Evolutionary conservation across 1,139 yeast genomes (phyloP), one percentile per base, ranked within the genome.

Genomic region (Suhomyces yuchorum): DNA sequence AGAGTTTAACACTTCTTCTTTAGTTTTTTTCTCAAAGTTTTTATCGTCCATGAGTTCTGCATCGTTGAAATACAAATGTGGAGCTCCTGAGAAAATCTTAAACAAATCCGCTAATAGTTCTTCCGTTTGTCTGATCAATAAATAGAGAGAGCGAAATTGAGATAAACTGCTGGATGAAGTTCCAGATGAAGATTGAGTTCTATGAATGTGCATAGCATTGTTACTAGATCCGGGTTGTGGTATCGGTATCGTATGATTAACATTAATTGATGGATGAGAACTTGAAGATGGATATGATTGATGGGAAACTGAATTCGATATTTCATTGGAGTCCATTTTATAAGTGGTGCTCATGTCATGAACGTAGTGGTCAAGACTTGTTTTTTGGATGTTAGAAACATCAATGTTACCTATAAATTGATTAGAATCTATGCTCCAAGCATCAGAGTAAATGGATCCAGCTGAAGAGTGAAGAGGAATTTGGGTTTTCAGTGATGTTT

Each of bases 1-100:
- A 18, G 44, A 32, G 2, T 28, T 17, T 6, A 52, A 23, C 6
- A 48, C 38, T 11, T 48, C 52, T 4, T 51, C 51, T 18, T 37
- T 43, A 8, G 46, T 33, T 8, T 42, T 37, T 1, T 44, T 32
- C 20, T 56, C 50, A n/a, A 58, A 47, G 30, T 58, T 57, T 3
- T 47, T 39, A 11, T 57, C 62, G 38, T 59, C 52, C 68, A 68
- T 65, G 30, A 67, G 52, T 4, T 52, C 48, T 14, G 45, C 24
- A 43, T 70, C 75, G 49, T 68, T 68, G 50, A 69, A 73, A 55
- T 70, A 74, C 19, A 67, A 55, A 19, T 68, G 67, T 1, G 78
- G 77, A 1, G 65, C 65, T 0, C 67, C 61, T 8, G 58, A 57
- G 53, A 73, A 75, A 5, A 73, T 61, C n/a, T 57, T 49, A 50